Base-by-base conservation (phyloP, 306 rosid species). In the Prunus armeniaca region DNA sequence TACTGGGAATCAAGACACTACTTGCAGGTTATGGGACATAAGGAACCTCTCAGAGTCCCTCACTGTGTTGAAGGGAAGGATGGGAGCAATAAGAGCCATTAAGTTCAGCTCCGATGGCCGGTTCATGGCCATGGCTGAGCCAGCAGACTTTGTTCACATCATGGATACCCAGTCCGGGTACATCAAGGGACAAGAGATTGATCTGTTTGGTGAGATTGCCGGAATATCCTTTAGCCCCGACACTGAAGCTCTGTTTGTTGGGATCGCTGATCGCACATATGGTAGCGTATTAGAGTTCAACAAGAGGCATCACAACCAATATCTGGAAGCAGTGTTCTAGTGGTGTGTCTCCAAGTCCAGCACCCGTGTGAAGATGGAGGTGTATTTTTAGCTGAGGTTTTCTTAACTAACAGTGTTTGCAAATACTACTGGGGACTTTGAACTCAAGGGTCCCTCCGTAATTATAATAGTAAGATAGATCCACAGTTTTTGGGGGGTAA, bases 11-110 rank as follows among this genome's bases (percentile, higher is more conserved):
- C 99, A 96, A 84, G 99, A 96, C 84, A 92, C 86, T 32, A 96
- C 99, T 77, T 91, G 98, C 84, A 87, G 98, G 55, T 80, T 96
- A 82, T 96, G 99, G 99, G 99, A 96, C 82, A 82, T 89, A 19
- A 92, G 99, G 82, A 91, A 96, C 58, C 87, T 85, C 41, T 92
- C 98, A 3, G 65, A 86, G 70, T 92, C 99, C 30, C 8, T 96
- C 0, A 88, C 89, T 9, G 93, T 96, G 25, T 77, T 96, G 3
- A 96, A 92, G 87, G 99, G 99, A 55, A 88, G 91, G 78, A 89
- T 96, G 92, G 99, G 99, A 38, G 97, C 98, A 30, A 85, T 96
- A 65, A 89, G 99, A 74, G 89, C 90, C 25, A 45, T 96, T 47
- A 88, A 83, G 74, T 96, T 92, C 86, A 83, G 89, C 55, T 79